Evolutionary conservation across 768 basidiomycete species (phyloP), one percentile per base, ranked within the genome.

Genomic region (Mycena metata): DNA sequence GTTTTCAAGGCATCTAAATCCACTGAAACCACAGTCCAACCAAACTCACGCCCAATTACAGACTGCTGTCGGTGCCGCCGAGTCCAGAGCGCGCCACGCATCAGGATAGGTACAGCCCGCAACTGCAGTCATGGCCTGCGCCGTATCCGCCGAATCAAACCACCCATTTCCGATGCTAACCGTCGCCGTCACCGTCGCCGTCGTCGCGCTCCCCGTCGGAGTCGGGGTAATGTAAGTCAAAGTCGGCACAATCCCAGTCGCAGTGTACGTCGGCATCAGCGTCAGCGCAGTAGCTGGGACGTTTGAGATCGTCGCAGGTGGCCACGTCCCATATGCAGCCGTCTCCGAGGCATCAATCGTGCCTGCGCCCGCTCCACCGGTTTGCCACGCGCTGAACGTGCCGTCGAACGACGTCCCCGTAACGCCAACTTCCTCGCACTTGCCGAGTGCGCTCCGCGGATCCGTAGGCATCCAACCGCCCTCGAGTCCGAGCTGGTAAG

Each of bases 221-320:
- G 21, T 36, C 54, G 54, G 54, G 43, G 60, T 62, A 10, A n/a
- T 24, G 33, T 33, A 51, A 26, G 30, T 19, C 36, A 62, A 19
- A 46, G 60, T 62, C 30, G 45, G 19, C 30, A 52, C 35, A 7
- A 11, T 12, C 15, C 30, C 60, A 15, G 60, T 62, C 39, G 45
- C 49, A 2, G 60, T 62, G n/a, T 62, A 62, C 46, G 60, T 62
- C 47, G 60, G 60, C 8, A 62, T 8, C 26, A 62, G 19, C 33
- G 30, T 26, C 26, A 51, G 39, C 46, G 49, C 46, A 8, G 1
- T 24, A 10, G 30, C 21, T 7, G 17, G 19, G 9, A 51, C 60
- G 39, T 51, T 51, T 30, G 46, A 33, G 15, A 62, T 52, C 26
- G 60, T 62, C 49, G 30, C 13, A 3, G 60, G 60, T 24, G 60